phyloP scores from a whole-genome alignment of 176 grass and related monocot genomes.

The Microstegium vimineum region DNA sequence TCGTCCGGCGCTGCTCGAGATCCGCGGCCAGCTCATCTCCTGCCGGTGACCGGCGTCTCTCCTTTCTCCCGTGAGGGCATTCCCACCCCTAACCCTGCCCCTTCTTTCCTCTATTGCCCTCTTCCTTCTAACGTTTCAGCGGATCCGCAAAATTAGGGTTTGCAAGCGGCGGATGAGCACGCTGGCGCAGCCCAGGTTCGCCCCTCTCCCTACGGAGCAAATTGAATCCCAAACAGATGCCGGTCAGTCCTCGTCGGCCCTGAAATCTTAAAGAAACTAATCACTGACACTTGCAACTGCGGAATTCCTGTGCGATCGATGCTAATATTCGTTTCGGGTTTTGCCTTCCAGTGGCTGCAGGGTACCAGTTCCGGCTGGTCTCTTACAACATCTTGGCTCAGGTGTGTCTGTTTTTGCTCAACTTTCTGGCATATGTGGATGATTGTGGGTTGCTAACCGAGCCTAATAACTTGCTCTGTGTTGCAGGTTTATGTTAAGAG shows the following conservation, averaged over 20 bases:
- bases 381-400: constrained; percentile 96
- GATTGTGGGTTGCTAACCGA: neutral
- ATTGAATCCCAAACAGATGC: constrained; percentile 34
- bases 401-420: constrained; percentile 36
- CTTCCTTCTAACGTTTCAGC: constrained; percentile 4
- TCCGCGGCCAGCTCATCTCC: neutral
- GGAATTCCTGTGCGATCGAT: neutral
- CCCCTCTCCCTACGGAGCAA: constrained; percentile 37
- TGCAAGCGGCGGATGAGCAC: constrained; percentile 63
- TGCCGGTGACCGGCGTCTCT: constrained; percentile 6
- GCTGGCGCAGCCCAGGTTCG: constrained; percentile 49
- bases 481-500: constrained; percentile 92
- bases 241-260: neutral
- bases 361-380: constrained; percentile 66
- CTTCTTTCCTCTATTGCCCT: neutral
- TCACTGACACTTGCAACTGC: neutral
- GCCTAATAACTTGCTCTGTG: neutral
- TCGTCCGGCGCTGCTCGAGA: constrained; percentile 19
- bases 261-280: neutral
- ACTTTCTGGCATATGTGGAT: neutral
- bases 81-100: neutral
- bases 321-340: neutral
- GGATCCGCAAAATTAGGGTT: constrained; percentile 31
- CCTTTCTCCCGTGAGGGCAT: constrained; percentile 30
- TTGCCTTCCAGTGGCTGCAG: constrained; percentile 32